Percentiles rank a stretch among this genome's conserved stretches.
phyloP scores from a whole-genome alignment of 2,329 filamentous ascomycete genomes.

The Sclerotinia minor region DNA sequence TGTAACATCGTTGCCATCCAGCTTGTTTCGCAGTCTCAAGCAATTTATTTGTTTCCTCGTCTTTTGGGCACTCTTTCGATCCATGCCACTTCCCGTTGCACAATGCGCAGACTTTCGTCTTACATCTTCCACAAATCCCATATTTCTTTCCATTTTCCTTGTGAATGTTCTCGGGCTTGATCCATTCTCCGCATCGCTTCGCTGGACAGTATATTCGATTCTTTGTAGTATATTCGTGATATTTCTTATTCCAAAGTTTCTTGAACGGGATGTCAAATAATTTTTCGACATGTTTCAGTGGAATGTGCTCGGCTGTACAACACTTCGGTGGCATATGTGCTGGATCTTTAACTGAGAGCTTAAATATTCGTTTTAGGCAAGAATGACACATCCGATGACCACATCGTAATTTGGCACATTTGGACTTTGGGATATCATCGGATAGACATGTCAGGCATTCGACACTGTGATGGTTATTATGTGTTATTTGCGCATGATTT shows the following conservation, averaged over 20 bases:
- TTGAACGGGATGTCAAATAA: slow-evolving; percentile 76
- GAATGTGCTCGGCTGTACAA: slow-evolving; percentile 72
- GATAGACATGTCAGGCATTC: slow-evolving; percentile 71
- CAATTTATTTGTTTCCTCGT: slow-evolving; percentile 64
- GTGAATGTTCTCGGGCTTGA: slow-evolving; percentile 69
- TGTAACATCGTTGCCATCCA: slow-evolving; percentile 75
- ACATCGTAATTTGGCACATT: slow-evolving; percentile 71
- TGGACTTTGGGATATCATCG: slow-evolving; percentile 63
- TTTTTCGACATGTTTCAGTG: slow-evolving; percentile 71
- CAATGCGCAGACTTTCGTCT: slow-evolving; percentile 68
- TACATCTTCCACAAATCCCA: slow-evolving; percentile 70
- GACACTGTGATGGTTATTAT: slow-evolving; percentile 50
- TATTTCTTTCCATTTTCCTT: slow-evolving; percentile 61
- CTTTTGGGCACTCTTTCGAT: slow-evolving; percentile 67
- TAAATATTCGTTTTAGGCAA: slow-evolving; percentile 75
- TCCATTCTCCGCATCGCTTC: slow-evolving; percentile 74
- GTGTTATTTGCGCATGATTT: background rate
- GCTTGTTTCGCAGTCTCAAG: slow-evolving; percentile 64
- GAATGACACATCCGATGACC: slow-evolving; percentile 78
- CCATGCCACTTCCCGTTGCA: slow-evolving; percentile 77
- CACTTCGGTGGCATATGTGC: slow-evolving; percentile 83
- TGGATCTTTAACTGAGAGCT: slow-evolving; percentile 72
- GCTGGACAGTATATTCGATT: slow-evolving; percentile 78
- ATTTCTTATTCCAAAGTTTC: slow-evolving; percentile 77
- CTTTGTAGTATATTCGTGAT: slow-evolving; percentile 70